Base-by-base conservation (phyloP, 2,329 filamentous ascomycete species). In the Karstenula rhodostoma region DNA sequence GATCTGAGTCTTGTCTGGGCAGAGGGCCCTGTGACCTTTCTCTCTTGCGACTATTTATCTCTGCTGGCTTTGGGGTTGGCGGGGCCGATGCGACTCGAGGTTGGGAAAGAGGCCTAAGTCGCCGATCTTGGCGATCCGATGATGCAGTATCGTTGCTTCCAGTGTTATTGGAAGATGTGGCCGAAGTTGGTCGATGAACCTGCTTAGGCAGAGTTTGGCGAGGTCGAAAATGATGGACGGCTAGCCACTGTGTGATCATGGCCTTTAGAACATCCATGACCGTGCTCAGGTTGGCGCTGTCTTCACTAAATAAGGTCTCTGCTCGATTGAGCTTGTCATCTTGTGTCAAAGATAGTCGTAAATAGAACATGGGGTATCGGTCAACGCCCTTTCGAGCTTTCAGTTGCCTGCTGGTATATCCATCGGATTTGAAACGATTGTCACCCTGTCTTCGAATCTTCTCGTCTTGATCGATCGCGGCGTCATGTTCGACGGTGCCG, bases 311-410 rank as follows among this genome's bases (percentile, higher is more conserved):
- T 0, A 62, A 42, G 29, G 75, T 72, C 29, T 69, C 75, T 13
- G 48, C 29, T 6, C 57, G 33, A 2, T 48, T 60, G 23, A 59
- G 49, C 17, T 47, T 27, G n/a, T 52, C 17, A 9, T 58, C 47
- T 8, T 70, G 61, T 22, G 67, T 71, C 9, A 84, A 69, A 2
- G 82, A 79, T 37, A 97, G 85, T 29, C 87, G 87, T n/a, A 98
- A 79, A 68, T 89, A 90, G 70, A 97, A 98, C 89, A 94, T 94
- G 0, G 94, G 93, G 88, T 92, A 95, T 53, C 87, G 86, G 70
- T 97, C 93, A 10, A 94, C 81, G 0, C 88, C 84, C 72, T 92
- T 94, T 46, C 82, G 84, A 8, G 76, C 77, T 69, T 82, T 87
- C 40, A 85, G 66, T 59, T 88, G 85, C 63, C 78, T 84, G 33